These are phyloP conservation scores for Penicilliopsis zonata DNA, from an alignment of 495 filamentous ascomycete species.

Conservation along the genomic window DNA sequence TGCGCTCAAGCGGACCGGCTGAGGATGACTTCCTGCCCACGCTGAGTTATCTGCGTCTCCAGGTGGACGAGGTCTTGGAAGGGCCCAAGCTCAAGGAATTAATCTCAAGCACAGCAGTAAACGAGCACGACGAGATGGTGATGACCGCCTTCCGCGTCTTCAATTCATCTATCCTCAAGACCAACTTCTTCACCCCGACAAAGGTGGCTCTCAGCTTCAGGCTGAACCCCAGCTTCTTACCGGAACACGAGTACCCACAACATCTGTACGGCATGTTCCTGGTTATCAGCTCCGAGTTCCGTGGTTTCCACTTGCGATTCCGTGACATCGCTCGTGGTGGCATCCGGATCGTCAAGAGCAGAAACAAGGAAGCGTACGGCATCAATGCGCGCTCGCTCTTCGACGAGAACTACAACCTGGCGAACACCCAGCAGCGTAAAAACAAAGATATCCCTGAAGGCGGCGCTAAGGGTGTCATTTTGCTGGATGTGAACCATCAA, in stretches of 20 bases:
- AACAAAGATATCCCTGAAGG: conserved; percentile 99
- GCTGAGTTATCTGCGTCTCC: conserved; percentile 61
- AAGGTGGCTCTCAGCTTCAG: conserved; percentile 98
- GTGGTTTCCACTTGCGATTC: conserved; percentile 96
- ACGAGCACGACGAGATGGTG: conserved; percentile 97
- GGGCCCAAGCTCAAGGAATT: conserved; percentile 65
- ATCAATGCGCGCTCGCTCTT: conserved; percentile 95
- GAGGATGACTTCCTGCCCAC: conserved; percentile 73
- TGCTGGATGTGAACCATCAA: conserved; percentile 86
- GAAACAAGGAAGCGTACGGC: conserved; percentile 85
- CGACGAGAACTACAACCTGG: conserved; percentile 96
- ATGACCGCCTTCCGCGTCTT: conserved; percentile 96
- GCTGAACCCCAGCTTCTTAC: conserved; percentile 79
- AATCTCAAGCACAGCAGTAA: conserved; percentile 69
- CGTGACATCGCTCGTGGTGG: conserved; percentile 93
- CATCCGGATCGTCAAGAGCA: conserved; percentile 95
- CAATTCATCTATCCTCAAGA: conserved; percentile 84
- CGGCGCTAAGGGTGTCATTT: conserved; percentile 93
- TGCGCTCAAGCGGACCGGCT: conserved; percentile 56
- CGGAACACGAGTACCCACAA: conserved; percentile 83
- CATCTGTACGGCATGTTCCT: conserved; percentile 97
- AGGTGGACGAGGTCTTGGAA: conserved; percentile 64
- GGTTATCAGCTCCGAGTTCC: conserved; percentile 90
- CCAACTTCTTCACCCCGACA: conserved; percentile 98
- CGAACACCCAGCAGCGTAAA: conserved; percentile 97